Conservation (phyloP, 768 basidiomycete species). For the Russula olivacea region DNA sequence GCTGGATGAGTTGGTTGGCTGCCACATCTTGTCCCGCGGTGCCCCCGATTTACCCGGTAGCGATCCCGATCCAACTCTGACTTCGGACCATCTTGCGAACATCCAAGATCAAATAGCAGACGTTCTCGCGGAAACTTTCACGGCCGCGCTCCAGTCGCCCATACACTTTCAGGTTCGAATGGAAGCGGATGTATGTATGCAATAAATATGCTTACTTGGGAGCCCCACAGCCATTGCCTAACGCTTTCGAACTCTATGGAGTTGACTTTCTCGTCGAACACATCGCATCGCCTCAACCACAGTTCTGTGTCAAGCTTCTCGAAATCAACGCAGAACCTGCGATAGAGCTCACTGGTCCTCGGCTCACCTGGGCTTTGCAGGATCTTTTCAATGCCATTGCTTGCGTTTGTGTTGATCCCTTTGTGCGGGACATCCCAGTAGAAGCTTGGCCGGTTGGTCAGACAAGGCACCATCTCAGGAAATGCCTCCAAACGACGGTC, state of each 20-base stretch:
- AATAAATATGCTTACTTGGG: not conserved
- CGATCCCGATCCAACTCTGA: slow-evolving; percentile 26
- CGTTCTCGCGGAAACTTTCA: slow-evolving; percentile 74
- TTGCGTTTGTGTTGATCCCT: slow-evolving; percentile 64
- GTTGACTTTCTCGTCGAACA: slow-evolving; percentile 82
- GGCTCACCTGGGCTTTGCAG: slow-evolving; percentile 73
- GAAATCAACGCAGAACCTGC: slow-evolving; percentile 97
- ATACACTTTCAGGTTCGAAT: slow-evolving; percentile 73
- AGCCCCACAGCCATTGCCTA: slow-evolving; percentile 61
- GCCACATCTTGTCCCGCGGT: slow-evolving; percentile 42
- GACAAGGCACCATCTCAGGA: slow-evolving; percentile 48
- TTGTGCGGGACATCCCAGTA: slow-evolving; percentile 34
- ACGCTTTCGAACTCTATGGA: slow-evolving; percentile 93
- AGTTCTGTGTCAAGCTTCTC: slow-evolving; percentile 58
- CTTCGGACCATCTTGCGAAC: slow-evolving; percentile 37
- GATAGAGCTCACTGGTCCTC: slow-evolving; percentile 84
- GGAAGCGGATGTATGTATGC: not conserved
- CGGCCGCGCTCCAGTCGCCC: slow-evolving; percentile 75
- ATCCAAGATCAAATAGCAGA: slow-evolving; percentile 59
- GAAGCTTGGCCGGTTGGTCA: slow-evolving; percentile 48
- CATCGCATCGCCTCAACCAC: slow-evolving; percentile 23
- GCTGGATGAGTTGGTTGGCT: slow-evolving; percentile 73
- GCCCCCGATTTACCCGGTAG: not conserved
- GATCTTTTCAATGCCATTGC: slow-evolving; percentile 73
- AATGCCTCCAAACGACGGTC: slow-evolving; percentile 58